Conservation (phyloP, 805 yeast genomes). For the Tetrapisispora pingtungensis region DNA sequence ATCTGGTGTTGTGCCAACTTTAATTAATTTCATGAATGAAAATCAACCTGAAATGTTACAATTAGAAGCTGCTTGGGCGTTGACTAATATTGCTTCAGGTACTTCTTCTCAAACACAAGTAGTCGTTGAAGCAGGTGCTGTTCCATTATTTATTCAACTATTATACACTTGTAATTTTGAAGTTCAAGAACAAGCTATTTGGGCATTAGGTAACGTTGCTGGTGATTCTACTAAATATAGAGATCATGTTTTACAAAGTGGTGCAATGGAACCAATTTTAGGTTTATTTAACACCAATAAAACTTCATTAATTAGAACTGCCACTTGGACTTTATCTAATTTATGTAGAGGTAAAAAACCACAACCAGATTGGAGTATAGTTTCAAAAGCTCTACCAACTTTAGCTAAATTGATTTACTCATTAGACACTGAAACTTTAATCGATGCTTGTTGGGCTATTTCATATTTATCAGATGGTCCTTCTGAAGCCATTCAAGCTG, state of each 20-base stretch:
- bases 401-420: slow-evolving; percentile 85
- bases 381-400: slow-evolving; percentile 81
- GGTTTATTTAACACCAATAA: slow-evolving; percentile 68
- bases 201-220: slow-evolving; percentile 99
- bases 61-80: slow-evolving; percentile 99
- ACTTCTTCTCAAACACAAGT: slow-evolving; percentile 77
- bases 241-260: slow-evolving; percentile 75
- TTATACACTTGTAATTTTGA: slow-evolving; percentile 74
- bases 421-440: slow-evolving; percentile 83
- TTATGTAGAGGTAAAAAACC: slow-evolving; percentile 95
- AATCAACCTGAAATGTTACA: slow-evolving; percentile 79
- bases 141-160: slow-evolving; percentile 79
- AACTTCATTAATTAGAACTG: slow-evolving; percentile 87
- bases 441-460: slow-evolving; percentile 98
- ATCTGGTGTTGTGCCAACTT: slow-evolving; percentile 85
- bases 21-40: slow-evolving; percentile 74
- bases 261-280: slow-evolving; percentile 85
- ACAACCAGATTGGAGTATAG: slow-evolving; percentile 89
- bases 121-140: slow-evolving; percentile 90
- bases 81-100: slow-evolving; percentile 96
- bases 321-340: slow-evolving; percentile 96
- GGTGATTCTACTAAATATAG: slow-evolving; percentile 90
- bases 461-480: slow-evolving; percentile 92
- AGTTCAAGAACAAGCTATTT: slow-evolving; percentile 96
- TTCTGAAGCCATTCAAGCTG: slow-evolving; percentile 89